Evolutionary conservation across 2,329 filamentous ascomycete genomes (phyloP).

Genomic region (Clarireedia sp.): DNA sequence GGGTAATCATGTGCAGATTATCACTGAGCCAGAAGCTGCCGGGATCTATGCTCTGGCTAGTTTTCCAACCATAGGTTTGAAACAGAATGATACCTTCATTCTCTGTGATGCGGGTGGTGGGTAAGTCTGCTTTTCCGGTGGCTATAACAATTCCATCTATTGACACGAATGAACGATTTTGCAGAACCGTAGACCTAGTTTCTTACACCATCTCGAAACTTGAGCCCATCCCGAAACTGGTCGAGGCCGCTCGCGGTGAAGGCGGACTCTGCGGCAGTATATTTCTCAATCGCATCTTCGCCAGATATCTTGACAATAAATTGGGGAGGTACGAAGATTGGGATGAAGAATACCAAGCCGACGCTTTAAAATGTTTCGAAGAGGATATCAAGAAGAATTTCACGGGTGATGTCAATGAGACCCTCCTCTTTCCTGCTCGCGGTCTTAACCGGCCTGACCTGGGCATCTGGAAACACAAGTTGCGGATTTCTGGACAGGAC

Average conservation of each 20-base stretch:
- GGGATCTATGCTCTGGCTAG: background rate
- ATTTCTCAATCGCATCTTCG: constrained; percentile 1
- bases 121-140: background rate
- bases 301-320: background rate
- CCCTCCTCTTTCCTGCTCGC: background rate
- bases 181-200: background rate
- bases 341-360: background rate
- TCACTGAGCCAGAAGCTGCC: constrained; percentile 1
- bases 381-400: constrained; percentile 1
- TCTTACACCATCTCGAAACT: background rate
- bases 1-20: background rate
- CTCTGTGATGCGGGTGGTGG: background rate
- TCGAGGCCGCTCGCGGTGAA: background rate
- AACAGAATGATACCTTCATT: background rate
- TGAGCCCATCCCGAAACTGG: background rate
- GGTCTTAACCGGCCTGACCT: background rate
- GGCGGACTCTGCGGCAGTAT: constrained; percentile 1
- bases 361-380: background rate
- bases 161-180: background rate
- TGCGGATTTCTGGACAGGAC: background rate
- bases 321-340: background rate
- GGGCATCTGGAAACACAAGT: background rate
- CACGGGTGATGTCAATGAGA: background rate
- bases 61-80: background rate
- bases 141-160: background rate